Conservation (phyloP, 2,329 filamentous ascomycete genomes). For the Calonectria pteridis region DNA sequence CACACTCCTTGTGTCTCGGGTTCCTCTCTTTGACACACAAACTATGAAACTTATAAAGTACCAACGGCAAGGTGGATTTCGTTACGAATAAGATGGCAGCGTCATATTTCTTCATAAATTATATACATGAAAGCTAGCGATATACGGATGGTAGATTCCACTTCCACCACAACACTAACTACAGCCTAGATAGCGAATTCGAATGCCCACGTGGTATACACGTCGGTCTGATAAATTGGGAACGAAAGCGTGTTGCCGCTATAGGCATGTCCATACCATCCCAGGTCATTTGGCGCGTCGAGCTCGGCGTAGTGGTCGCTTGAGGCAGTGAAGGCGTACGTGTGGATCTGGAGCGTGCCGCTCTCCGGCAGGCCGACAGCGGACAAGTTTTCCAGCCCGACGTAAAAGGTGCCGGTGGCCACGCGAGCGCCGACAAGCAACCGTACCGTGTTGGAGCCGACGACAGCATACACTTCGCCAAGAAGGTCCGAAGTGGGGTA, state of each 20-base stretch:
- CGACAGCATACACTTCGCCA: slow-evolving; percentile 2
- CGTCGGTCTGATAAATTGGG: slow-evolving; percentile 4
- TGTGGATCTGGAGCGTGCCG: slow-evolving; percentile 18
- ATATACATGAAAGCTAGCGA: not conserved
- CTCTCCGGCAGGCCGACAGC: slow-evolving; percentile 12
- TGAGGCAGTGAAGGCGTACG: slow-evolving; percentile 7
- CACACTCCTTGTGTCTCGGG: not conserved
- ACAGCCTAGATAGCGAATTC: not conserved
- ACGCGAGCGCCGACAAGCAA: slow-evolving; percentile 9
- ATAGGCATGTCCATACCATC: slow-evolving; percentile 10
- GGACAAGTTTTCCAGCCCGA: not conserved
- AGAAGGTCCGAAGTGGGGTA: slow-evolving; percentile 2
- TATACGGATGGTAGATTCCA: not conserved
- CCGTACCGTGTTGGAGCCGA: not conserved
- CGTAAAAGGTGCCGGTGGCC: slow-evolving; percentile 5
- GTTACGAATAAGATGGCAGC: too few species aligned
- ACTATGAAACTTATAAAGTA: not conserved
- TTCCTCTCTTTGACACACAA: not conserved
- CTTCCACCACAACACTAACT: not conserved
- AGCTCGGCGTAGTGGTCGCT: slow-evolving; percentile 7
- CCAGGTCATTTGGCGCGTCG: not conserved
- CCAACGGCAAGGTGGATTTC: not conserved
- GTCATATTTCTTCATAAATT: not conserved
- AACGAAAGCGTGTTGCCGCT: slow-evolving; percentile 8
- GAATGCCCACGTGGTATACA: slow-evolving; percentile 10